A percentile compares a stretch with the other conserved stretches of the same genome.
Conservation (phyloP, 371 early-diverging fungal genomes). For the Capniomyces stellatus region DNA sequence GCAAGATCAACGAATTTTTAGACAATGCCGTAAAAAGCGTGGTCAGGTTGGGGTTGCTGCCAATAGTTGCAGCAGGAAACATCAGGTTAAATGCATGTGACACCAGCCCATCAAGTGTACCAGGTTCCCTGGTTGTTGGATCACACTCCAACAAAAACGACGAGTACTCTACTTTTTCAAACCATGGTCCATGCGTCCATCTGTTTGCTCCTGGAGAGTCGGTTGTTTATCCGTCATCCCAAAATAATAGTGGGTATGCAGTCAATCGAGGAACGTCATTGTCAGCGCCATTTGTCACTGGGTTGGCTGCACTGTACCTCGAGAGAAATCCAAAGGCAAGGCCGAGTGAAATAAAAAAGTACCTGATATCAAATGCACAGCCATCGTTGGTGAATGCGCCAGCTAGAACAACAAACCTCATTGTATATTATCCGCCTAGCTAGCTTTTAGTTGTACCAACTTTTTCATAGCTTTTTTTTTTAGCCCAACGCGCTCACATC, state of each 20-base stretch:
- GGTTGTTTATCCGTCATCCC: not conserved
- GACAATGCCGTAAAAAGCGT: not conserved
- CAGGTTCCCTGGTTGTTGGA: not conserved
- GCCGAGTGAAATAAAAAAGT: not conserved
- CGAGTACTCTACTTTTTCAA: not conserved
- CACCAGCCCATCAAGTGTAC: not conserved
- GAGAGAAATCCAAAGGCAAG: not conserved
- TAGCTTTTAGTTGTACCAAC: no score
- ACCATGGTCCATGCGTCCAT: not conserved
- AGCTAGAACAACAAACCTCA: not conserved
- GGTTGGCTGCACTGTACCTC: not conserved
- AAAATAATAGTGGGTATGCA: not conserved
- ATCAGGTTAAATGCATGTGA: not conserved
- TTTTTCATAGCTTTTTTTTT: no score
- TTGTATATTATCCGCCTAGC: not conserved
- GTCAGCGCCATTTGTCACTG: slow-evolving; percentile 1
- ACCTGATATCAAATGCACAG: not conserved
- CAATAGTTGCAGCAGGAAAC: not conserved
- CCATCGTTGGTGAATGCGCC: not conserved
- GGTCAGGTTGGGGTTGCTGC: not conserved
- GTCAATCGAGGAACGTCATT: not conserved
- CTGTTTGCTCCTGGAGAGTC: slow-evolving; percentile 1
- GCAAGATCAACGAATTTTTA: not conserved
- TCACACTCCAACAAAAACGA: not conserved
- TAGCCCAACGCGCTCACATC: no score